Percentiles rank a stretch among this genome's conserved stretches.
These are phyloP conservation scores for Sporothrix humicola DNA, from an alignment of 2,329 filamentous ascomycete genomes.

Conservation along the genomic window DNA sequence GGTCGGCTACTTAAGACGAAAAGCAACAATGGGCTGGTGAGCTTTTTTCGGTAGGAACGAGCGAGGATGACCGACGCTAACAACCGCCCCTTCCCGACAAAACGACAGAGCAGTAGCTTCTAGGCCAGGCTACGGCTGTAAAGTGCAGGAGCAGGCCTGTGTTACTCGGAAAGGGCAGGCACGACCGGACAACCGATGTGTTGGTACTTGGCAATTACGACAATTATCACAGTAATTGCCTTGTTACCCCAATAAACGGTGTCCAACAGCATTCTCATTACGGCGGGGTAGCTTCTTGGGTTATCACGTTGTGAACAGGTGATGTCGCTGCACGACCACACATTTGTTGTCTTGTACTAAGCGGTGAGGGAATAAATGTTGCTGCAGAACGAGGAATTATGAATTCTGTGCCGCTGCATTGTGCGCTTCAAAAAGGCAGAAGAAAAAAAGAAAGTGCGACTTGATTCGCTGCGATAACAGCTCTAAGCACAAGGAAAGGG, in stretches of 20 bases:
- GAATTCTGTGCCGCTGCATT: too few species aligned
- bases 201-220: conserved; percentile 1
- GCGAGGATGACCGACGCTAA: conserved; percentile 24
- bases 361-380: neutral
- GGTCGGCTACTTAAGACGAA: neutral
- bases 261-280: neutral
- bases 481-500: conserved; percentile 11
- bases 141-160: conserved; percentile 2
- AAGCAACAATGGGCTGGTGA: conserved; percentile 30
- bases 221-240: neutral
- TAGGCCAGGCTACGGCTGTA: conserved; percentile 8
- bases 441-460: neutral
- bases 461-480: conserved; percentile 15
- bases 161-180: conserved; percentile 18
- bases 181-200: conserved; percentile 9
- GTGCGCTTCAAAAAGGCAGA: neutral
- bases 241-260: neutral
- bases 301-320: conserved; percentile 20
- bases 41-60: conserved; percentile 33
- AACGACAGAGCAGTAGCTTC: conserved; percentile 1
- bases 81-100: conserved; percentile 29
- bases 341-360: neutral
- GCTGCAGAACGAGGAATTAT: neutral
- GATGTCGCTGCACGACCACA: conserved; percentile 1
- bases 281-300: conserved; percentile 14